Percentiles rank a stretch among this genome's conserved stretches.
Conservation (phyloP, 2,329 filamentous ascomycete species). For the Pseudocercospora crystallina region DNA sequence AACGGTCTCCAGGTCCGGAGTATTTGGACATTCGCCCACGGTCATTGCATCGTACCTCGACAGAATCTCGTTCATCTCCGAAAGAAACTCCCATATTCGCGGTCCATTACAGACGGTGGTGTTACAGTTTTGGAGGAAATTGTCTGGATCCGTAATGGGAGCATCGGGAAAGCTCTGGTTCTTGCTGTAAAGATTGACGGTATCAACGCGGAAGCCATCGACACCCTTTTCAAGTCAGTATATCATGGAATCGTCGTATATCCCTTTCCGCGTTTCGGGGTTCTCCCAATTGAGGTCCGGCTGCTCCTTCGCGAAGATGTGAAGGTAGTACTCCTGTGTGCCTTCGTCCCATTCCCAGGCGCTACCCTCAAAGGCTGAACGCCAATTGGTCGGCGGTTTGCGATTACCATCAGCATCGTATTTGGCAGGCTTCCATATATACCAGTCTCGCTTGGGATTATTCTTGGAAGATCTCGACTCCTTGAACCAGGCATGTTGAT, state of each 20-base stretch:
- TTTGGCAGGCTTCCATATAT: constrained; percentile 62
- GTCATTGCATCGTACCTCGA: constrained; percentile 52
- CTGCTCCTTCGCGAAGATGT: constrained; percentile 46
- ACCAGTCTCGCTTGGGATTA: constrained; percentile 60
- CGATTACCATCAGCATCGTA: constrained; percentile 55
- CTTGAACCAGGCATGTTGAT: constrained; percentile 59
- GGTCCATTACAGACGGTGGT: constrained; percentile 9
- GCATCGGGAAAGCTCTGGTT: constrained; percentile 44
- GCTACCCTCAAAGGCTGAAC: constrained; percentile 37
- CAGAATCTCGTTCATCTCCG: constrained; percentile 31
- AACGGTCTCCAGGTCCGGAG: constrained; percentile 37
- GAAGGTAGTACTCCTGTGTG: constrained; percentile 49
- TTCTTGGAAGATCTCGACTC: constrained; percentile 52
- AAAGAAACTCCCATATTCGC: constrained; percentile 6
- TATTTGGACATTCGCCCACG: constrained; percentile 50
- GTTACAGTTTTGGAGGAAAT: constrained; percentile 6
- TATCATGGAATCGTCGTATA: constrained; percentile 43
- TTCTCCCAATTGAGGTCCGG: constrained; percentile 52
- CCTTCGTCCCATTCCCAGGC: constrained; percentile 48
- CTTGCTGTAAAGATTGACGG: constrained; percentile 50
- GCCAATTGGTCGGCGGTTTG: constrained; percentile 58
- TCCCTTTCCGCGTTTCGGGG: constrained; percentile 42
- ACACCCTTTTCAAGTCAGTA: constrained; percentile 47
- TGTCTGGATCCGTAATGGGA: constrained; percentile 34
- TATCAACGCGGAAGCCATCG: constrained; percentile 49